These are phyloP conservation scores for Bolboschoenoplectus hybrid DNA, from an alignment of 202 grass and related monocot genomes.

Conservation along the genomic window DNA sequence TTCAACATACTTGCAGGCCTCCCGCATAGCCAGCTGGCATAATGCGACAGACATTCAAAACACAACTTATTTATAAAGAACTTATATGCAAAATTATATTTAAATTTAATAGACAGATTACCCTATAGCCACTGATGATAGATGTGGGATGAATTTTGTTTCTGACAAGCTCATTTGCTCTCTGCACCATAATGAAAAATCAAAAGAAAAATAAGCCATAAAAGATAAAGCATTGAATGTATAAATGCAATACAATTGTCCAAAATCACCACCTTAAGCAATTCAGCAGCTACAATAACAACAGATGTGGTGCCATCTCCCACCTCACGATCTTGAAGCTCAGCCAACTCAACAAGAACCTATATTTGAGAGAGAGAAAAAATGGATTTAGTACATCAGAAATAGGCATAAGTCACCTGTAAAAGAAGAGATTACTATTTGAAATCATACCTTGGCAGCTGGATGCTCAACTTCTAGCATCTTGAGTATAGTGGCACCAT, in stretches of 20 bases:
- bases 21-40: constrained; percentile 88
- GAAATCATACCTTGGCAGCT: constrained; percentile 66
- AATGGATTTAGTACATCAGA: not conserved
- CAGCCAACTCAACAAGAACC: constrained; percentile 96
- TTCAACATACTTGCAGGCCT: constrained; percentile 96
- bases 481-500: constrained; percentile 91
- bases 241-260: constrained; percentile 6
- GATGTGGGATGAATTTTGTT: constrained; percentile 95
- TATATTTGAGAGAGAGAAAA: constrained; percentile 35
- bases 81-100: constrained; percentile 31
- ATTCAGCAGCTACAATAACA: constrained; percentile 76
- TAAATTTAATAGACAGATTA: constrained; percentile 42
- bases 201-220: not conserved
- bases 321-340: constrained; percentile 93
- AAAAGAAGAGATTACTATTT: not conserved
- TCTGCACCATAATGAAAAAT: constrained; percentile 42
- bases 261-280: constrained; percentile 69
- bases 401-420: not conserved
- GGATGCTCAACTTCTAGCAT: constrained; percentile 96
- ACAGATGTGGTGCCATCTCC: constrained; percentile 92
- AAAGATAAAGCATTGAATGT: not conserved
- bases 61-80: constrained; percentile 21
- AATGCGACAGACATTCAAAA: constrained; percentile 40
- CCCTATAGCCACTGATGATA: constrained; percentile 90
- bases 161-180: constrained; percentile 86